phyloP scores from a whole-genome alignment of 73 alveolate species.

The Stentor roeselii region DNA sequence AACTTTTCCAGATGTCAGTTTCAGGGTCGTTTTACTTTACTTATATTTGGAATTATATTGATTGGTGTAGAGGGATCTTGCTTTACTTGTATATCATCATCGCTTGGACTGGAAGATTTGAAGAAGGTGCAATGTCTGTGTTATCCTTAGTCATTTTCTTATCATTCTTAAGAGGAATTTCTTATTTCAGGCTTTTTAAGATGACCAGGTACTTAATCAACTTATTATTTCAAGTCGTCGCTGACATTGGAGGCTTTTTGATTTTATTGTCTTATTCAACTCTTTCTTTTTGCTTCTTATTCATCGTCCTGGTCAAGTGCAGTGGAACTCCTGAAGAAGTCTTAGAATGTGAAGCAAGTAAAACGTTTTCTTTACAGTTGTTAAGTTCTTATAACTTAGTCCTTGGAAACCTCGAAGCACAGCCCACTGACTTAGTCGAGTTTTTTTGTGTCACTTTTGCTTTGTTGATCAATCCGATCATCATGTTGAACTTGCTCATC shows the following conservation, averaged over 20 bases:
- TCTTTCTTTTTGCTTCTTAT: background rate
- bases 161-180: background rate
- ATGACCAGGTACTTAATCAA: background rate
- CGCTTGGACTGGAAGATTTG: background rate
- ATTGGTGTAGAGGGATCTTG: constrained; percentile 18
- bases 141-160: background rate
- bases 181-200: background rate
- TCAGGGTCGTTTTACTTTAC: constrained; percentile 19
- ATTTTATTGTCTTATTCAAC: background rate
- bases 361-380: background rate
- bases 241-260: constrained; percentile 7
- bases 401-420: background rate
- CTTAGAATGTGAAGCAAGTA: background rate
- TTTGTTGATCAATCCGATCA: constrained; percentile 5
- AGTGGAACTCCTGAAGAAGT: background rate
- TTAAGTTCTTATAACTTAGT: background rate
- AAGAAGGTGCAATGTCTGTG: background rate
- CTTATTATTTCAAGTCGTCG: background rate
- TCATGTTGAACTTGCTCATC: background rate
- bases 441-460: background rate
- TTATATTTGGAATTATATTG: constrained; percentile 9
- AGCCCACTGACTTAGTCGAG: background rate
- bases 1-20: constrained; percentile 9
- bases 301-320: background rate
- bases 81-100: background rate